Conservation (phyloP, 2,329 filamentous ascomycete genomes). For the Colletotrichum sp. region DNA sequence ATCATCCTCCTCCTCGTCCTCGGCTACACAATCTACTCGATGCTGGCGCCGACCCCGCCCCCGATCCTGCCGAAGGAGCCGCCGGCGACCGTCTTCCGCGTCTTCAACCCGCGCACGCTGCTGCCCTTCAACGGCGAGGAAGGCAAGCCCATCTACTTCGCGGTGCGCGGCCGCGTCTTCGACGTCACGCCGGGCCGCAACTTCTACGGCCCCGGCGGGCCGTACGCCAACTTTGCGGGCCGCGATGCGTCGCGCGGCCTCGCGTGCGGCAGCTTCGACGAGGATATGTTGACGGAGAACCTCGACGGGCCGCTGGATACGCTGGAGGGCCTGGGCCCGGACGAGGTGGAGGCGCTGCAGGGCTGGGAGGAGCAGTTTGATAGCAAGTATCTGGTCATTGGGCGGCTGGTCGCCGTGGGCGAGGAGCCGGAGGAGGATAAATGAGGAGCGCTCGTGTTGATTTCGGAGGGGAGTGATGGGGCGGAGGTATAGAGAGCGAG, state of each 20-base stretch:
- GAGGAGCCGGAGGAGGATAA: constrained; percentile 44
- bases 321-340: constrained; percentile 71
- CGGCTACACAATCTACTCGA: constrained; percentile 62
- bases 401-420: constrained; percentile 71
- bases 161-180: constrained; percentile 90
- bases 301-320: constrained; percentile 82
- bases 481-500: neutral
- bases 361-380: constrained; percentile 94
- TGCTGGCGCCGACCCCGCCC: constrained; percentile 55
- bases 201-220: constrained; percentile 95
- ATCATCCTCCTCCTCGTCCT: constrained; percentile 61
- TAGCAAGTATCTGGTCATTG: constrained; percentile 96
- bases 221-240: constrained; percentile 96
- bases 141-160: constrained; percentile 80
- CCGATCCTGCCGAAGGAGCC: constrained; percentile 55
- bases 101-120: constrained; percentile 81
- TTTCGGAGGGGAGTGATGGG: constrained; percentile 29
- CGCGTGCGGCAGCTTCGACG: constrained; percentile 90
- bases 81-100: constrained; percentile 67
- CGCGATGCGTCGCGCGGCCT: constrained; percentile 88
- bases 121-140: constrained; percentile 82
- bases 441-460: constrained; percentile 29
- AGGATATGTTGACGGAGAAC: constrained; percentile 93
- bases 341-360: constrained; percentile 81
- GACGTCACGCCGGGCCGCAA: constrained; percentile 87